A percentile compares a stretch with the other conserved stretches of the same genome.
Conservation (phyloP, 352 stramenopile genomes). For the Pythium aquatile region DNA sequence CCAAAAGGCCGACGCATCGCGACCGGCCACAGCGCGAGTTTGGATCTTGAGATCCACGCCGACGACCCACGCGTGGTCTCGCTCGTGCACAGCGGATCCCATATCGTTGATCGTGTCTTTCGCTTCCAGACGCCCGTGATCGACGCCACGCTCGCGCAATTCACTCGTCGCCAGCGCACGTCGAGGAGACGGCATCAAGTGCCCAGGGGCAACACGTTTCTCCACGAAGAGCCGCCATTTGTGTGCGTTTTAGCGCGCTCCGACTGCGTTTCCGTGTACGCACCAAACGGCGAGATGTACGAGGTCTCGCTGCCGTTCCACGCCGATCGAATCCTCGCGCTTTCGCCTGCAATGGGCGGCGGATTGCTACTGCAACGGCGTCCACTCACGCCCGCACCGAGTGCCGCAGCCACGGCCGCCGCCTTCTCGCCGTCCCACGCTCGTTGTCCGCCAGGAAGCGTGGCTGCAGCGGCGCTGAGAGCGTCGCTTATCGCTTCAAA, state of each 20-base stretch:
- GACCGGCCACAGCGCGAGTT: too few relatives aligned
- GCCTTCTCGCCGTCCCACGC: conserved; percentile 27
- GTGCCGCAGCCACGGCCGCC: conserved; percentile 31
- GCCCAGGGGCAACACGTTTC: background rate
- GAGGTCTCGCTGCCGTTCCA: conserved; percentile 77
- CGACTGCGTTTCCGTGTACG: conserved; percentile 70
- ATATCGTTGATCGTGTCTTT: conserved; percentile 62
- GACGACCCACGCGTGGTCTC: conserved; percentile 34
- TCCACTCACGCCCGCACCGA: conserved; percentile 32
- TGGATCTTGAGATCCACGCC: conserved; percentile 25
- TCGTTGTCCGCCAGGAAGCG: background rate
- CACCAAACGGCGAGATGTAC: conserved; percentile 59
- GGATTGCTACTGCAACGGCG: conserved; percentile 70
- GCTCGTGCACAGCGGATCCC: conserved; percentile 48
- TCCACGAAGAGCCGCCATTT: conserved; percentile 21
- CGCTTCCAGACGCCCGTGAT: conserved; percentile 56
- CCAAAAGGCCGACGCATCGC: conserved; percentile 8
- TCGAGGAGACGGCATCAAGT: background rate
- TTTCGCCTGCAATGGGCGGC: conserved; percentile 25
- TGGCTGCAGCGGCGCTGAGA: background rate
- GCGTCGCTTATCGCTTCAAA: background rate
- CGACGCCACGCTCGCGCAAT: conserved; percentile 52
- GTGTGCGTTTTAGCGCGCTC: conserved; percentile 66
- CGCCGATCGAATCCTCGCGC: conserved; percentile 49
- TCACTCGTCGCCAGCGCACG: conserved; percentile 22